Conservation (phyloP, 441 rosid species). For the Cnidoscolus chayamansa region DNA sequence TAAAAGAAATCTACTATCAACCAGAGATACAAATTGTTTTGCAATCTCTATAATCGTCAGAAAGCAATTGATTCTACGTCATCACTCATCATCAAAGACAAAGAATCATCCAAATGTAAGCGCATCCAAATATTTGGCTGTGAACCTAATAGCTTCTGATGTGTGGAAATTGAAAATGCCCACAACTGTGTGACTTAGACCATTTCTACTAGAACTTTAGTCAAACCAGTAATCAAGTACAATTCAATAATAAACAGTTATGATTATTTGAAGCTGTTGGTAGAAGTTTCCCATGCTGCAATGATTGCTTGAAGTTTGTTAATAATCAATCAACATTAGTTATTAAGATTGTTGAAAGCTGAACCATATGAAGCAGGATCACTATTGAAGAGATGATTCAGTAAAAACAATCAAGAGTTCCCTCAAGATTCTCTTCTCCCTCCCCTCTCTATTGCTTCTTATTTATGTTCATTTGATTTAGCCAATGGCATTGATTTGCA, state of each 20-base stretch:
- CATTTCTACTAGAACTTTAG: not conserved
- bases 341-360: not conserved
- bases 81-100: not conserved
- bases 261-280: not conserved
- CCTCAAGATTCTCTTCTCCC: not conserved
- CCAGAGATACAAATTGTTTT: conserved; percentile 1
- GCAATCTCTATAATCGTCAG: not conserved
- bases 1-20: conserved; percentile 31
- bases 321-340: not conserved
- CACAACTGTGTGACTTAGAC: not conserved
- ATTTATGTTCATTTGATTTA: not conserved
- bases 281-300: not conserved
- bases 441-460: not conserved
- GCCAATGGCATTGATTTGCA: not conserved
- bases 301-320: not conserved
- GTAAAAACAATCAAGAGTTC: not conserved
- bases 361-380: not conserved
- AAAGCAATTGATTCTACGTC: conserved; percentile 1
- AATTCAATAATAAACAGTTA: too few species aligned
- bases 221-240: not conserved
- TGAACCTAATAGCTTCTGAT: conserved; percentile 2
- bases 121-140: not conserved
- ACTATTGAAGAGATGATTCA: not conserved
- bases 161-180: not conserved
- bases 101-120: not conserved